These are phyloP conservation scores for Komagataella ulmi DNA, from an alignment of 805 yeast genomes.

Conservation along the genomic window DNA sequence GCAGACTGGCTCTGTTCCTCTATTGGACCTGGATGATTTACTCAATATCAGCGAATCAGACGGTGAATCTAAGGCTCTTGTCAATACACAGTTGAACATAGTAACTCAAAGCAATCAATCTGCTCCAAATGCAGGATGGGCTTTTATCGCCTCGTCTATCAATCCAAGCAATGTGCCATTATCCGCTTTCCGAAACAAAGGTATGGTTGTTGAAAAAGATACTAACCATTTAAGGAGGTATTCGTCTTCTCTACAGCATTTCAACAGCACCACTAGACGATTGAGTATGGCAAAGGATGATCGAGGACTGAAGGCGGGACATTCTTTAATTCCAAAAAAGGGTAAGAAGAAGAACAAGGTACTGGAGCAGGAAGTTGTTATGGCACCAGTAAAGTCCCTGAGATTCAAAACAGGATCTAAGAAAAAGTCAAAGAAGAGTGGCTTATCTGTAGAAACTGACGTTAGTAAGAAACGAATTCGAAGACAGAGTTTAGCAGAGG, in stretches of 20 bases:
- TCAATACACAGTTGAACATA: not conserved
- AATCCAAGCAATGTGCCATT: conserved; percentile 51
- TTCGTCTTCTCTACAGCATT: conserved; percentile 1
- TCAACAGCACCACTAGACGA: not conserved
- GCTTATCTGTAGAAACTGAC: conserved; percentile 9
- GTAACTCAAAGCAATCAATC: conserved; percentile 43
- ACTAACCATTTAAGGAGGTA: not conserved
- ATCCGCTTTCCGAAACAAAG: conserved; percentile 84
- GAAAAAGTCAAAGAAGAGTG: conserved; percentile 3
- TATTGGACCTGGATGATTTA: conserved; percentile 56
- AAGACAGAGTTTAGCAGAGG: conserved; percentile 59
- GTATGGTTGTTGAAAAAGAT: conserved; percentile 18
- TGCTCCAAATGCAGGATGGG: conserved; percentile 9
- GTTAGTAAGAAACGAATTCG: conserved; percentile 25
- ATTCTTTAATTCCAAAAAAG: not conserved
- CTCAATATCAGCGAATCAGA: conserved; percentile 82
- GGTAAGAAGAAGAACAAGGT: conserved; percentile 17
- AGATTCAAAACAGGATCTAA: conserved; percentile 1
- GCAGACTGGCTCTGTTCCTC: conserved; percentile 5
- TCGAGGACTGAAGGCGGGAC: not conserved
- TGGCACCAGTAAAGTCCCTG: conserved; percentile 7
- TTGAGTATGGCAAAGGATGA: conserved; percentile 10
- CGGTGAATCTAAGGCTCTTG: not conserved
- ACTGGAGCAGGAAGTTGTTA: conserved; percentile 12
- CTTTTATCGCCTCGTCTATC: conserved; percentile 2